A percentile compares a stretch with the other conserved stretches of the same genome.
Conservation (phyloP, 805 yeast genomes). For the Starmerella apis region DNA sequence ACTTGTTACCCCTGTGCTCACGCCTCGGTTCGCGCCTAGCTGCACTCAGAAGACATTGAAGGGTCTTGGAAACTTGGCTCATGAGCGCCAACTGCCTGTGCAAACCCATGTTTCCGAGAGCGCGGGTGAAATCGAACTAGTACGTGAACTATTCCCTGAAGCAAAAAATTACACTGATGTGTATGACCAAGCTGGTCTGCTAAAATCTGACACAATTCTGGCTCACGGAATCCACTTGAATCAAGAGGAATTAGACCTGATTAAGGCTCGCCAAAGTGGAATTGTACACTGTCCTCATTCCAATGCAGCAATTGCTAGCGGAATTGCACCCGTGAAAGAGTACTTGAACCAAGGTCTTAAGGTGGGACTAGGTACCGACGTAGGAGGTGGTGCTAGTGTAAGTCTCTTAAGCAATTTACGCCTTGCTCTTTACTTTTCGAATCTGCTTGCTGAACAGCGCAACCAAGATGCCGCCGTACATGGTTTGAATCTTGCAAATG, state of each 20-base stretch:
- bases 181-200: constrained; percentile 52
- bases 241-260: constrained; percentile 50
- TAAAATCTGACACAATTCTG: constrained; percentile 57
- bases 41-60: constrained; percentile 56
- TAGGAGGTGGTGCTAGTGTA: constrained; percentile 66
- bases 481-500: constrained; percentile 58
- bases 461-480: constrained; percentile 30
- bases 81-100: constrained; percentile 44
- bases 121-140: constrained; percentile 62
- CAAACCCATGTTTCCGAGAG: constrained; percentile 93
- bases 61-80: constrained; percentile 52
- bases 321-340: constrained; percentile 74
- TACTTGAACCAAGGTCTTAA: constrained; percentile 54
- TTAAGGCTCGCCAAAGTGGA: constrained; percentile 51
- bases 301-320: constrained; percentile 77
- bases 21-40: constrained; percentile 91
- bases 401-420: constrained; percentile 55
- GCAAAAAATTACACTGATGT: constrained; percentile 62
- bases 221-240: constrained; percentile 83
- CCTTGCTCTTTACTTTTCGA: constrained; percentile 60
- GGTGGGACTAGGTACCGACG: constrained; percentile 73
- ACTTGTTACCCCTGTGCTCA: constrained; percentile 59
- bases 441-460: constrained; percentile 54
- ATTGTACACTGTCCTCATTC: constrained; percentile 91
- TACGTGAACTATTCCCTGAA: constrained; percentile 60